phyloP scores from a whole-genome alignment of 2,329 filamentous ascomycete species.

The Penicillium sp. region DNA sequence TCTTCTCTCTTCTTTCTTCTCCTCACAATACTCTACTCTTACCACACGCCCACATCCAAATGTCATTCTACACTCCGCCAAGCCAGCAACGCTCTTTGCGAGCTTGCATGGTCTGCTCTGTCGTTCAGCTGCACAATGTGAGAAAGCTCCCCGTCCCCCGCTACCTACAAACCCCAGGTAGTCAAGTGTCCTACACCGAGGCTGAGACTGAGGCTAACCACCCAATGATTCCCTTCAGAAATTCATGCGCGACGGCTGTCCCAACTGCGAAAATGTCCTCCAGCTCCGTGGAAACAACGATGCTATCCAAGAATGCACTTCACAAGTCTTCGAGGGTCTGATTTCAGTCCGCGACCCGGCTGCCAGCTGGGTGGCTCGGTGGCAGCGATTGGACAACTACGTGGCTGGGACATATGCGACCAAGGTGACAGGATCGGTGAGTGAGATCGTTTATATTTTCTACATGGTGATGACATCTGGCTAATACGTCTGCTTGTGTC shows the following conservation, averaged over 20 bases:
- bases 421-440: constrained; percentile 83
- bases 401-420: constrained; percentile 90
- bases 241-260: constrained; percentile 87
- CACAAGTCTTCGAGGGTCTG: constrained; percentile 91
- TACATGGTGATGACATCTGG: not conserved
- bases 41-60: constrained; percentile 25
- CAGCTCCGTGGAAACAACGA: constrained; percentile 80
- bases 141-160: constrained; percentile 36
- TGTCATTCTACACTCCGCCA: constrained; percentile 71
- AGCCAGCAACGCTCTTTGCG: constrained; percentile 84
- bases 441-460: constrained; percentile 31
- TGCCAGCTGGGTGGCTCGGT: constrained; percentile 93
- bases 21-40: constrained; percentile 8
- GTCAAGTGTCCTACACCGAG: not conserved
- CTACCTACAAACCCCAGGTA: constrained; percentile 2
- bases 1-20: not conserved
- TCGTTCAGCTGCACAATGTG: constrained; percentile 83
- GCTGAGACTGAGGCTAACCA: constrained; percentile 10
- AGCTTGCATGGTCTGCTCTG: constrained; percentile 98
- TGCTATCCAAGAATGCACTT: constrained; percentile 89
- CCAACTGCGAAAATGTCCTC: constrained; percentile 94
- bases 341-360: constrained; percentile 83
- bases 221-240: constrained; percentile 58
- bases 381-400: constrained; percentile 89
- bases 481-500: constrained; percentile 6